Evolutionary conservation across 2,329 filamentous ascomycete genomes (phyloP).

Genomic region (Biscogniauxia marginata): DNA sequence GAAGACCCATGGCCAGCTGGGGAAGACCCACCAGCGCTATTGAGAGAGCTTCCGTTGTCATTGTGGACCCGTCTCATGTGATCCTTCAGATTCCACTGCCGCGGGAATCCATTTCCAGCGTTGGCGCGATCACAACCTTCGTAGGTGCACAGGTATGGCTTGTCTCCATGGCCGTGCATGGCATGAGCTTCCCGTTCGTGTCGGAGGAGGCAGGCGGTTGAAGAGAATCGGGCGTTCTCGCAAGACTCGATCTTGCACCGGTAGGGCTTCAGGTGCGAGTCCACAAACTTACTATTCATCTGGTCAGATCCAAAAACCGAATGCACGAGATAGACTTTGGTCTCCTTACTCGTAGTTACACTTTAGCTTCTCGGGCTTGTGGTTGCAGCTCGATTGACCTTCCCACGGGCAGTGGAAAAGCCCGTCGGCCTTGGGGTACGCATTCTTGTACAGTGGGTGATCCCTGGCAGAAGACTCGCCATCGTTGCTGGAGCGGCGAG

Average conservation of each 20-base stretch:
- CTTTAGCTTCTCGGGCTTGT: slow-evolving; percentile 94
- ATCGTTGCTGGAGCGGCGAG: slow-evolving; percentile 50
- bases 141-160: slow-evolving; percentile 87
- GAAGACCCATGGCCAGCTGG: slow-evolving; percentile 35
- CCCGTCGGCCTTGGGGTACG: slow-evolving; percentile 65
- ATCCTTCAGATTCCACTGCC: slow-evolving; percentile 93
- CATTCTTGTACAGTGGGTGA: slow-evolving; percentile 71
- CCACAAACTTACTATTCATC: slow-evolving; percentile 80
- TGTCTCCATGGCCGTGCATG: slow-evolving; percentile 91
- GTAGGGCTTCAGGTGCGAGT: slow-evolving; percentile 95
- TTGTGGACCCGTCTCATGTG: slow-evolving; percentile 96
- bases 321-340: background rate
- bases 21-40: slow-evolving; percentile 38
- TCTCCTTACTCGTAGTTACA: slow-evolving; percentile 93
- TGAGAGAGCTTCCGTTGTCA: slow-evolving; percentile 46
- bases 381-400: slow-evolving; percentile 69
- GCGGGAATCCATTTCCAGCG: slow-evolving; percentile 83
- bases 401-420: slow-evolving; percentile 93
- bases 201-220: slow-evolving; percentile 88
- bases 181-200: slow-evolving; percentile 96
- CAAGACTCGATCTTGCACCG: slow-evolving; percentile 85
- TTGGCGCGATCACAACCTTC: slow-evolving; percentile 82
- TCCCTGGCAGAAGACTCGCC: slow-evolving; percentile 57
- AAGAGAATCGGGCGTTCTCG: slow-evolving; percentile 86
- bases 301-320: slow-evolving; percentile 14